These are phyloP conservation scores for Mucor plumbeus DNA, from an alignment of 371 early-diverging fungal genomes.

Conservation along the genomic window DNA sequence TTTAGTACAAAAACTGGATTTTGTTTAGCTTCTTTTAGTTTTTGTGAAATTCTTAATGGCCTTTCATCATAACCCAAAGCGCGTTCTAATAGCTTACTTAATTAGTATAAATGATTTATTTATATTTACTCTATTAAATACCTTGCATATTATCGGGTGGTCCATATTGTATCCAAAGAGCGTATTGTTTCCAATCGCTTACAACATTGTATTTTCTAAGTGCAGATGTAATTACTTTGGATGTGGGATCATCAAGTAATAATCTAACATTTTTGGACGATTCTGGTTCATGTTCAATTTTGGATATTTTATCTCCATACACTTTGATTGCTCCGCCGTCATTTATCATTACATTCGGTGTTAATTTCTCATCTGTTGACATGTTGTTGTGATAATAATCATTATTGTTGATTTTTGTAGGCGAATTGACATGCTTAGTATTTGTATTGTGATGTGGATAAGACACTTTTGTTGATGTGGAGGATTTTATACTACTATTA, in stretches of 20 bases:
- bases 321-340: conserved; percentile 79
- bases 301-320: conserved; percentile 69
- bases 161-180: conserved; percentile 77
- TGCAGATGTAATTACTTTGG: conserved; percentile 84
- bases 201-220: conserved; percentile 90
- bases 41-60: conserved; percentile 79
- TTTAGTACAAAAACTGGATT: conserved; percentile 82
- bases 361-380: conserved; percentile 12
- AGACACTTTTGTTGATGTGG: conserved; percentile 8
- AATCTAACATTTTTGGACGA: conserved; percentile 89
- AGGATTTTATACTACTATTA: conserved; percentile 1
- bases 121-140: conserved; percentile 11
- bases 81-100: conserved; percentile 57
- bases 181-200: conserved; percentile 89
- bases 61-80: conserved; percentile 83
- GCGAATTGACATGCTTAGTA: conserved; percentile 21
- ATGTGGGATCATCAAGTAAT: conserved; percentile 81
- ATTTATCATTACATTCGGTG: conserved; percentile 51
- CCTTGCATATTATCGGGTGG: conserved; percentile 51
- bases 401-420: conserved; percentile 15
- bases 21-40: conserved; percentile 77
- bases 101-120: conserved; percentile 14
- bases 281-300: conserved; percentile 73
- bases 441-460: background rate
- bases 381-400: conserved; percentile 1